Evolutionary conservation across 2,329 filamentous ascomycete genomes (phyloP).

Genomic region (Metarhizium album): DNA sequence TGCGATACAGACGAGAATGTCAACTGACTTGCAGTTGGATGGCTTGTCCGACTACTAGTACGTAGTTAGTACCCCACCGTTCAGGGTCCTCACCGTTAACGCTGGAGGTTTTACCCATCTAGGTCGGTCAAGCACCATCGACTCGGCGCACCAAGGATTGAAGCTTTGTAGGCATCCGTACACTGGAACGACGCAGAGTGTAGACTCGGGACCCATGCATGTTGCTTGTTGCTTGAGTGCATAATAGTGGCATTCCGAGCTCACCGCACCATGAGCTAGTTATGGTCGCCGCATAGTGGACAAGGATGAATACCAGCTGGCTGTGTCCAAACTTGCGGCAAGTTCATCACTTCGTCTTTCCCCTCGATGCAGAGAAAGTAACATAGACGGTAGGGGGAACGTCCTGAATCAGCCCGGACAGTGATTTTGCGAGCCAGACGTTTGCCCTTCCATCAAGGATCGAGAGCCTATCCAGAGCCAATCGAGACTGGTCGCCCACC

Average conservation of each 20-base stretch:
- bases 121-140: neutral
- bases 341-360: neutral
- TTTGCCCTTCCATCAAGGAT: neutral
- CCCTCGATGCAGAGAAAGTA: neutral
- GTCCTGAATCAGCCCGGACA: neutral
- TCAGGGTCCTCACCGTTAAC: neutral
- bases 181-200: neutral
- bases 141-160: neutral
- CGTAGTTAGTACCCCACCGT: neutral
- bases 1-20: neutral
- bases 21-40: neutral
- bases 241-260: slow-evolving; percentile 7
- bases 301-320: neutral
- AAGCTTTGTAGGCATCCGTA: neutral
- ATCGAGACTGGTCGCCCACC: slow-evolving; percentile 8
- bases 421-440: neutral
- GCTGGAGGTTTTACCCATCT: neutral
- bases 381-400: neutral
- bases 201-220: neutral
- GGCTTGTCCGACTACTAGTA: no score
- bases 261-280: slow-evolving; percentile 7
- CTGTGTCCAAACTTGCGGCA: neutral
- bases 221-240: no score
- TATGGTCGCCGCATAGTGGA: neutral
- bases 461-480: slow-evolving; percentile 6